Evolutionary conservation across 371 early-diverging fungal species (phyloP).

Genomic region (Chytridium lagenaria): DNA sequence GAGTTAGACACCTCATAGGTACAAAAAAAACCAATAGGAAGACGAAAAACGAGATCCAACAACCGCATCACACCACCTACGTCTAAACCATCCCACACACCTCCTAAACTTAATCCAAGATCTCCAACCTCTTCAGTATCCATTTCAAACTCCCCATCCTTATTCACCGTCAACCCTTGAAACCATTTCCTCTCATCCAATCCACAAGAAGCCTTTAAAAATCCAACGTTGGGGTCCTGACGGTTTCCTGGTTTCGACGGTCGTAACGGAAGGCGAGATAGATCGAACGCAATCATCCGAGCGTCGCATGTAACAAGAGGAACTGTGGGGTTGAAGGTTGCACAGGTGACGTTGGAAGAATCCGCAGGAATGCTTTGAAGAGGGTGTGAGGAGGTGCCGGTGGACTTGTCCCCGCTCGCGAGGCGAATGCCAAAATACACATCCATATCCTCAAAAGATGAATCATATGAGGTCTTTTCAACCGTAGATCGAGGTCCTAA

Average conservation of each 20-base stretch:
- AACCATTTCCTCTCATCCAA: constrained; percentile 22
- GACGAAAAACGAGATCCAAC: not conserved
- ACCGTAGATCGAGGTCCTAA: no score
- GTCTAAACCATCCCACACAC: constrained; percentile 32
- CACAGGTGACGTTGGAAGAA: not conserved
- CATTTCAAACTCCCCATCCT: not conserved
- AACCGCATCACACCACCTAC: constrained; percentile 13
- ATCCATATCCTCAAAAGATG: no score
- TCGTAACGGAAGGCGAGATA: not conserved
- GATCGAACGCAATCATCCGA: not conserved
- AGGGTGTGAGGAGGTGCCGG: not conserved
- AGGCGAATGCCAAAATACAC: no score
- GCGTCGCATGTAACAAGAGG: constrained; percentile 3
- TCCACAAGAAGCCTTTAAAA: not conserved
- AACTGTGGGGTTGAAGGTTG: not conserved
- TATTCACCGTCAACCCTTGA: constrained; percentile 18
- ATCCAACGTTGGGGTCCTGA: not conserved
- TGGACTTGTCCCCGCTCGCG: no score
- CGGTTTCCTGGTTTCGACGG: not conserved
- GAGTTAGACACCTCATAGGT: no score
- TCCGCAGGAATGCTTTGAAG: not conserved
- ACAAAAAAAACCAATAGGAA: not conserved
- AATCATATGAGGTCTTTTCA: no score
- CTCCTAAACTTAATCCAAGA: not conserved
- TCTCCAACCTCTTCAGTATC: not conserved